Evolutionary conservation across 2,329 filamentous ascomycete species (phyloP), one percentile per base, ranked within the genome.

Genomic region (Arthrobotrys sinensis): DNA sequence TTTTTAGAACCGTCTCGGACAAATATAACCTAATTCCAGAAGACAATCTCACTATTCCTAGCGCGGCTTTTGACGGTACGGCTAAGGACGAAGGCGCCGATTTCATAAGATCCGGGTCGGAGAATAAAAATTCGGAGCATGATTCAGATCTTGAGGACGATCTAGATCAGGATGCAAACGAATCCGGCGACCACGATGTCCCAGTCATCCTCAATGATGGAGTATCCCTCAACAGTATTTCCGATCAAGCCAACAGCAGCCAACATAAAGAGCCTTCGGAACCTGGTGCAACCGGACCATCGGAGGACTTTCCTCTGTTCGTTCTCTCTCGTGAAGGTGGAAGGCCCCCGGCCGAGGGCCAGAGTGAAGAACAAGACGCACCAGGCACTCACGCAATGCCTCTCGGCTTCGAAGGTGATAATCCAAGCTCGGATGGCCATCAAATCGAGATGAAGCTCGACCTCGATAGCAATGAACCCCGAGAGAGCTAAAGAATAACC

Each of bases 1-100:
- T 99, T 82, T 99, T 98, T 88, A 98, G 97, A 87, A 96, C 92
- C 0, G 94, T 98, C 21, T 98, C 95, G 84, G 96, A 99, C 84
- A 88, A 91, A 81, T 97, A 97, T 84, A 91, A 92, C 81, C 87
- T 98, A 77, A 90, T 99, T 34, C 94, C 94, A 0, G 91, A 93
- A 63, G 96, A 98, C 85, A 97, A 96, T 83, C 97, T 98, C 86
- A 98, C 96, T 77, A 90, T 99, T 52, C 95, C 96, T 80, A 80
- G 57, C 82, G 83, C 14, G 82, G 81, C 36, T 83, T 75, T 80
- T 28, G 78, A 79, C 52, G 78, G 70, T 16, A 62, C 43, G 3
- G n/a, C 43, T 3, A 46, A 19, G 21, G 72, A 70, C 11, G 66
- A 77, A 8, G 60, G 43, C 1, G n/a, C 34, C 4, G 71, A 71